Base-by-base conservation (phyloP, 2,329 filamentous ascomycete species). In the Pseudogymnoascus sp. region DNA sequence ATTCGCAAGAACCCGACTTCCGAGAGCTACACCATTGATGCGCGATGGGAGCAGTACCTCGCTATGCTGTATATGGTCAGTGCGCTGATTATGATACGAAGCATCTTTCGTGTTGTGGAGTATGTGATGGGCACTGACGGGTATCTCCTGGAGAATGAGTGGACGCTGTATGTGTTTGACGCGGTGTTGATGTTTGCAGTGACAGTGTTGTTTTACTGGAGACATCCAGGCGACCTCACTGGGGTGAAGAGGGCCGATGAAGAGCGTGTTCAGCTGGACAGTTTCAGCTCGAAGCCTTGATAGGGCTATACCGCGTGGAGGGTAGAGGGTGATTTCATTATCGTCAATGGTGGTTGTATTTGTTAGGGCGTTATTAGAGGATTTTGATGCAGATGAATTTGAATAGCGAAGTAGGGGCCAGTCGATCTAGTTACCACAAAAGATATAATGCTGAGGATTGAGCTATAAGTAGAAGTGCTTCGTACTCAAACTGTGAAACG, bases 81-180 rank as follows among this genome's bases (percentile, higher is more conserved):
- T 62, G 65, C 68, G 1, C 68, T 81, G n/a, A 81, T 82, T 64
- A 69, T 81, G 36, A 60, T 80, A 2, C 72, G 80, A 36, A 76
- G 71, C 12, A 65, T 81, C 5, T 79, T 81, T 60, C 73, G 80
- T 13, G 72, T 80, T n/a, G 68, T 77, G 7, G 80, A 82, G 69
- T 83, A 78, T 65, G 64, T 70, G 0, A 71, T 76, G 68, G 78
- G 79, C 1, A 71, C 74, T 21, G 65, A 72, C 17, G 79, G 79
- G 0, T 78, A 74, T 64, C 67, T 80, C 21, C 67, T 80, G 29
- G 64, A 63, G 35, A 71, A 77, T 59, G 79, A 81, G 67, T 74
- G 74, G 65, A 77, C 72, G 21, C 63, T 80, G 10, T 80, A 79
- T 64, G 69, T 75, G 13, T 78, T 81, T 61, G 79, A 81, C 70